Evolutionary conservation across 805 yeast genomes (phyloP), one percentile per base, ranked within the genome.

Genomic region (Cyberlindnera americana): DNA sequence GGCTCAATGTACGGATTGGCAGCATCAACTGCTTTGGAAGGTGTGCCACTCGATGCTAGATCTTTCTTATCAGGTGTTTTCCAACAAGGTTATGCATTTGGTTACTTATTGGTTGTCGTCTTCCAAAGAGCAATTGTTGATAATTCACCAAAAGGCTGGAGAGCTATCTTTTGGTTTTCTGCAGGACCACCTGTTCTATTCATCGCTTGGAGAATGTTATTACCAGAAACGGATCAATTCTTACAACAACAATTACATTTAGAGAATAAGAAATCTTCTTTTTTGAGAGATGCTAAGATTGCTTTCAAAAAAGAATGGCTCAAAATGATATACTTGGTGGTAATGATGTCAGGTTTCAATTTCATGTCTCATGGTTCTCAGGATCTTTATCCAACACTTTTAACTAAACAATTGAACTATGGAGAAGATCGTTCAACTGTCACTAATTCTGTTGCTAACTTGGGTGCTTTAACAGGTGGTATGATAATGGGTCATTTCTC

Each of bases 81-180:
- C 56, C 95, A 86, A 61, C 83, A 85, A 58, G 95, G 95, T 45
- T 87, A 81, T 50, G 81, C 84, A 1, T 70, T 81, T 34, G 89
- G 89, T 18, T 81, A 79, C 50, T 61, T 81, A 19, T 55, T 81
- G 43, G 86, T 79, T 6, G 84, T 79, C 35, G 66, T 80, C 18
- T 81, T 80, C 64, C 74, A 75, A 45, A 67, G 87, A 57, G 83
- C 82, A 24, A 73, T 81, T 44, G 76, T 73, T 7, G 75, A 72
- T 53, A 73, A 31, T 15, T 18, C 34, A 5, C 34, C 34, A 19
- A 13, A 31, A 6, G 23, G 25, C 0, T 81, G 88, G 88, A 73
- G 84, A 61, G 69, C 82, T 3, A 57, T 81, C 41, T 79, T 78
- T 58, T 79, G 84, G 81, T 79, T 81, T 49, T 74, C 80, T 45